Conservation (phyloP, 164 flowering plant genomes). For the grape (Vitis vinifera) region DNA sequence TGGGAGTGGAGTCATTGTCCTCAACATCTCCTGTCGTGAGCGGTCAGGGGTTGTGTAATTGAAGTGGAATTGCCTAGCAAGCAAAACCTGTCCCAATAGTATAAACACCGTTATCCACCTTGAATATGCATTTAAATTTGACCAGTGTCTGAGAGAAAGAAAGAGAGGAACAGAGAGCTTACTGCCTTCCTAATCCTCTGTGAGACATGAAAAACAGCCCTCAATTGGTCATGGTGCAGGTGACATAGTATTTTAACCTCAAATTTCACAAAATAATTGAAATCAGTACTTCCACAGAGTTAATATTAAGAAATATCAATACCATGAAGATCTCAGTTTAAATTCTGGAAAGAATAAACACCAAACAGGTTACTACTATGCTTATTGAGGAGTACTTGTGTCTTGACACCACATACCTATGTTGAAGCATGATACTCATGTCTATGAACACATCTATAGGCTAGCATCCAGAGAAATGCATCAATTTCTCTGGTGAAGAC, state of each 20-base stretch:
- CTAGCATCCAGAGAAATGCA: no score
- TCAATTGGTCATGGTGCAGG: conserved; percentile 90
- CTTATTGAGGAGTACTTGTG: no score
- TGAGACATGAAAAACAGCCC: conserved; percentile 89
- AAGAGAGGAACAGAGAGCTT: conserved; percentile 27
- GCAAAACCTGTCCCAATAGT: conserved; percentile 46
- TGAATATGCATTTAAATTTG: not conserved
- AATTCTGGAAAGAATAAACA: no score
- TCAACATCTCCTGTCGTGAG: conserved; percentile 79
- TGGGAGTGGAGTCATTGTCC: conserved; percentile 70
- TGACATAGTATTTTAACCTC: conserved; percentile 89
- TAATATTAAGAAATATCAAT: not conserved
- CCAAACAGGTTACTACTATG: no score
- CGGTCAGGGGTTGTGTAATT: conserved; percentile 96
- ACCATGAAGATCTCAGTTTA: not conserved
- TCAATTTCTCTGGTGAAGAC: no score
- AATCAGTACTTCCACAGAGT: conserved; percentile 1
- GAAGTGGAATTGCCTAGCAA: conserved; percentile 77
- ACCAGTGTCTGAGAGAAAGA: not conserved
- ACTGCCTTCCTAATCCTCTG: conserved; percentile 75
- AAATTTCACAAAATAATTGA: conserved; percentile 17
- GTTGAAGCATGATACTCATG: no score
- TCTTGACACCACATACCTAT: no score
- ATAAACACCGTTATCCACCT: conserved; percentile 7
- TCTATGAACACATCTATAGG: no score